phyloP scores from a whole-genome alignment of 352 stramenopile genomes.

The Aphanomyces cochlioides region DNA sequence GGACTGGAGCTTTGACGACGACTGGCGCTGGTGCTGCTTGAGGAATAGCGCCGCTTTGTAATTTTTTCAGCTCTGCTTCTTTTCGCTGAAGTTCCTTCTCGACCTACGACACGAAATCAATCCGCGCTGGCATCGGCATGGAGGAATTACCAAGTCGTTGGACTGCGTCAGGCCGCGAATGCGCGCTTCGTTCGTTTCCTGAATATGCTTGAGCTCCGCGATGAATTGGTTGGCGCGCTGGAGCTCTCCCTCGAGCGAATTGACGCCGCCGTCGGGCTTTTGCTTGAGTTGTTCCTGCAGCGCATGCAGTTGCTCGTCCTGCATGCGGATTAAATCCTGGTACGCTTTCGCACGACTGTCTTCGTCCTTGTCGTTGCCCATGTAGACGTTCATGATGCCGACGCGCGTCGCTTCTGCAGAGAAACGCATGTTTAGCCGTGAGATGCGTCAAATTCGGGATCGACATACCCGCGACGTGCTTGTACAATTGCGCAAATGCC shows the following conservation, averaged over 20 bases:
- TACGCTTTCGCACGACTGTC: conserved; percentile 40
- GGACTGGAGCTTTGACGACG: too few species aligned
- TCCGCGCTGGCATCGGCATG: neutral
- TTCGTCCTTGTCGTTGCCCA: conserved; percentile 5
- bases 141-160: conserved; percentile 18
- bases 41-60: neutral
- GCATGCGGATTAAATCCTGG: conserved; percentile 75
- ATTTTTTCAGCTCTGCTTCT: neutral
- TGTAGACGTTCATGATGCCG: conserved; percentile 60
- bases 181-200: conserved; percentile 21
- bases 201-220: conserved; percentile 10
- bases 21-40: too few species aligned
- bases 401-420: conserved; percentile 52
- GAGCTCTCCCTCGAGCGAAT: neutral
- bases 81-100: conserved; percentile 6
- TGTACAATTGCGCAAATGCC: conserved; percentile 35
- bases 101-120: conserved; percentile 5
- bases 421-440: conserved; percentile 43
- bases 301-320: conserved; percentile 67
- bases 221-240: neutral
- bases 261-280: conserved; percentile 5
- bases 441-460: neutral
- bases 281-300: conserved; percentile 43
- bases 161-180: conserved; percentile 9
- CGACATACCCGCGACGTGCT: conserved; percentile 16